phyloP scores from a whole-genome alignment of 306 rosid genomes.

The Quercus rubra region DNA sequence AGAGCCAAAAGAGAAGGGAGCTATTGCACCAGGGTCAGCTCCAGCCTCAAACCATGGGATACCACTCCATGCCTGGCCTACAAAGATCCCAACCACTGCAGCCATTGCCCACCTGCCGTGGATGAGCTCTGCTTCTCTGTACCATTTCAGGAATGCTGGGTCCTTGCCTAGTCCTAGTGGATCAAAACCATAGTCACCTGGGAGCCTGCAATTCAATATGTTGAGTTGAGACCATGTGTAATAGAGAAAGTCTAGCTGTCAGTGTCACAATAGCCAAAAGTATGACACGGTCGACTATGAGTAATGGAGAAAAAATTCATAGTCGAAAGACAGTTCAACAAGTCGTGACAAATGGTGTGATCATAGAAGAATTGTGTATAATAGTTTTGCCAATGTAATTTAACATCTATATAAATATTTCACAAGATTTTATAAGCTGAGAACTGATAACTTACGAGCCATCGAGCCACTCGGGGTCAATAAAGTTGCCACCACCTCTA shows the following conservation, averaged over 20 bases:
- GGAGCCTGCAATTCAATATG: conserved; percentile 53
- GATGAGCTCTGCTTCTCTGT: conserved; percentile 98
- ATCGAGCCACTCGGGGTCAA: conserved; percentile 98
- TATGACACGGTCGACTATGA: no score
- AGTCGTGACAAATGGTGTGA: no score
- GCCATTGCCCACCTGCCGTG: conserved; percentile 99
- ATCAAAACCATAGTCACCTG: conserved; percentile 96
- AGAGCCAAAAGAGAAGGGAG: conserved; percentile 95
- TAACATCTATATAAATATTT: no score
- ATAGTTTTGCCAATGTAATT: no score
- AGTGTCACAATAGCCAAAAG: no score
- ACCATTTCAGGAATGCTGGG: conserved; percentile 94
- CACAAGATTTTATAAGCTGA: no score
- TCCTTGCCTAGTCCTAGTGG: conserved; percentile 92
- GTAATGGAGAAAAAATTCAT: no score
- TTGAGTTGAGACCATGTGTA: not conserved
- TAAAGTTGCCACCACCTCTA: conserved; percentile 60
- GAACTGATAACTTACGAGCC: conserved; percentile 78
- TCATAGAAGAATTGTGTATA: no score
- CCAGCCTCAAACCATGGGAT: conserved; percentile 97
- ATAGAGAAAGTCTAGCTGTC: no score
- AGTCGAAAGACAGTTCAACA: no score
- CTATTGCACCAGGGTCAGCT: conserved; percentile 81
- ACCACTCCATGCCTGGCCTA: conserved; percentile 99
- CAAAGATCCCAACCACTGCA: conserved; percentile 88